phyloP scores from a whole-genome alignment of 305 asterid species.

The Ajuga reptans region DNA sequence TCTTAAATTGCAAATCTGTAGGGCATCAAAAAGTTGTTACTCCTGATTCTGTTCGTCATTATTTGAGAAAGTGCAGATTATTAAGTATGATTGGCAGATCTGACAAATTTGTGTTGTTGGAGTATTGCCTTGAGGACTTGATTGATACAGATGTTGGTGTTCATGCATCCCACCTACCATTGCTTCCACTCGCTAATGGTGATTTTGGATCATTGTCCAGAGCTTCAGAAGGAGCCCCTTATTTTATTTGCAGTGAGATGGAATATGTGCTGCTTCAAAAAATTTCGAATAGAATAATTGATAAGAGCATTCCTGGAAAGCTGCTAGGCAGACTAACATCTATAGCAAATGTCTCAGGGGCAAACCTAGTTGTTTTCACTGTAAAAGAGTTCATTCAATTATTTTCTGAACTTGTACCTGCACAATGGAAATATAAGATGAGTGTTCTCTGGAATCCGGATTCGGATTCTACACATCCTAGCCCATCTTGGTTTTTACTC shows the following conservation, averaged over 20 bases:
- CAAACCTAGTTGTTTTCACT: conserved; percentile 59
- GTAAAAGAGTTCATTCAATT: conserved; percentile 50
- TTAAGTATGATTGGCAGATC: conserved; percentile 43
- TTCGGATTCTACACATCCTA: conserved; percentile 56
- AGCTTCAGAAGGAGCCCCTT: conserved; percentile 46
- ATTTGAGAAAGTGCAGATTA: conserved; percentile 45
- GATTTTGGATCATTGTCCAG: conserved; percentile 65
- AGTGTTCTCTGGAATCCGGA: conserved; percentile 68
- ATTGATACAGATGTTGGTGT: conserved; percentile 70
- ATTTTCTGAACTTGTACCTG: conserved; percentile 61
- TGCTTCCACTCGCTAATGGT: conserved; percentile 92
- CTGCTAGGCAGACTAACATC: conserved; percentile 56
- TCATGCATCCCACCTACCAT: conserved; percentile 51
- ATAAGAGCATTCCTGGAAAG: conserved; percentile 54
- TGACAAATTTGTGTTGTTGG: conserved; percentile 61
- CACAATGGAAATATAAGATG: conserved; percentile 66
- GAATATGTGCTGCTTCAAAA: conserved; percentile 68
- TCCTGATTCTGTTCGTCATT: conserved; percentile 77
- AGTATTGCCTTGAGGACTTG: conserved; percentile 92
- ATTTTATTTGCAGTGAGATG: conserved; percentile 76
- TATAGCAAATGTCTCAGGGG: conserved; percentile 69
- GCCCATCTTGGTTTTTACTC: conserved; percentile 62
- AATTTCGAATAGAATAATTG: conserved; percentile 61
- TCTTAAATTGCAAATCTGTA: conserved; percentile 46
- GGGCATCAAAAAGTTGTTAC: conserved; percentile 60